A percentile compares a stretch with the other conserved stretches of the same genome.
phyloP scores from a whole-genome alignment of 2,329 filamentous ascomycete genomes.

The Colletotrichum kahawae region DNA sequence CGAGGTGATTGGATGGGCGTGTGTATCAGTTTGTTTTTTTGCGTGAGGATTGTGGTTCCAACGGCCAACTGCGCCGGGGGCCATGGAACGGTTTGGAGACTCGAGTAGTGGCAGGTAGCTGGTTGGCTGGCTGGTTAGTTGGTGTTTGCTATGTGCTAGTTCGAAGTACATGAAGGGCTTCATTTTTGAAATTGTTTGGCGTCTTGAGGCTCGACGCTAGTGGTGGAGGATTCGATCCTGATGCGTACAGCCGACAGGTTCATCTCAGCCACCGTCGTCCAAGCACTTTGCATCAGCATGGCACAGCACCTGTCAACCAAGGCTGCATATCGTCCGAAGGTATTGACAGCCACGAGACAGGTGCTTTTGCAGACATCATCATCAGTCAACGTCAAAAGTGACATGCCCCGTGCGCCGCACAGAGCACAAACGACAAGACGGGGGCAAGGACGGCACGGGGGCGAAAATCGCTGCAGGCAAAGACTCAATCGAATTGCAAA shows the following conservation, averaged over 20 bases:
- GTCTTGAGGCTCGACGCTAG: background rate
- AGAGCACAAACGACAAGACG: background rate
- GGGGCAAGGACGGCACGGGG: too few species aligned
- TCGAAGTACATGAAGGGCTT: background rate
- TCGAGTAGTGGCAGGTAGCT: background rate
- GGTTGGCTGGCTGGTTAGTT: background rate
- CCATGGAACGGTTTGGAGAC: background rate
- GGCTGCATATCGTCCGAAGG: background rate
- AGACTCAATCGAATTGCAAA: constrained; percentile 20
- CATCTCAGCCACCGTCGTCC: background rate
- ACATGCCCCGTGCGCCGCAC: background rate
- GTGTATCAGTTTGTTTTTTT: background rate
- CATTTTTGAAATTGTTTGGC: background rate
- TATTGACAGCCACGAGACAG: background rate
- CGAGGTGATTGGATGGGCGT: background rate
- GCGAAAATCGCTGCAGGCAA: constrained; percentile 14
- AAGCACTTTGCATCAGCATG: background rate
- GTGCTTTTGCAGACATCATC: background rate
- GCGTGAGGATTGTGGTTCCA: background rate
- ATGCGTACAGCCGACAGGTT: background rate
- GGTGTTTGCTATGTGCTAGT: background rate
- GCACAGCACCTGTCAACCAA: background rate
- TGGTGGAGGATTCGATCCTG: background rate
- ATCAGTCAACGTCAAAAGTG: background rate
- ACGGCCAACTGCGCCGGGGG: background rate